These are phyloP conservation scores for Penicillium capsulatum DNA, from an alignment of 2,329 filamentous ascomycete species.

Conservation along the genomic window DNA sequence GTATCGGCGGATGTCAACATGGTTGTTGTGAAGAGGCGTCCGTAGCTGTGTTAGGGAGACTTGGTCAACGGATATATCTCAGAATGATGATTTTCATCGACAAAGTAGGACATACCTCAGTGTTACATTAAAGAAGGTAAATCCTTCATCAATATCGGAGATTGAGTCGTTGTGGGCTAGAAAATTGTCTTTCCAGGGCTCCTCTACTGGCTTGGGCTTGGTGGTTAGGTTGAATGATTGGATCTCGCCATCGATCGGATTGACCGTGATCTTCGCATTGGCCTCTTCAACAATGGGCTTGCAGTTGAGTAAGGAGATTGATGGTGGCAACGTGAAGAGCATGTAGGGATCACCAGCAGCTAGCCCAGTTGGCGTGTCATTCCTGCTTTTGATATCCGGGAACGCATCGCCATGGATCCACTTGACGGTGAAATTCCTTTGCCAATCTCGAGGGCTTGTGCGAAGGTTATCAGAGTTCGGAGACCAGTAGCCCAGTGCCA, in stretches of 20 bases:
- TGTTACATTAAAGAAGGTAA: constrained; percentile 12
- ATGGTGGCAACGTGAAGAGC: constrained; percentile 7
- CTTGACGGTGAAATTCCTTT: constrained; percentile 14
- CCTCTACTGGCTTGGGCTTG: not conserved
- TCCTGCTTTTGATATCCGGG: constrained; percentile 4
- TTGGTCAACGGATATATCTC: not conserved
- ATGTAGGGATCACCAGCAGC: constrained; percentile 1
- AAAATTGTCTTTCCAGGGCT: constrained; percentile 11
- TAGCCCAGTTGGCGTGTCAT: not conserved
- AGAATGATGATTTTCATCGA: not conserved
- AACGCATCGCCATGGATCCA: constrained; percentile 12
- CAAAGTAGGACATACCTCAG: constrained; percentile 9
- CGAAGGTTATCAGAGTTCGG: no score
- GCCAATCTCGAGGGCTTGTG: no score
- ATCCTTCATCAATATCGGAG: not conserved
- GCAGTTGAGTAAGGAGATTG: constrained; percentile 9
- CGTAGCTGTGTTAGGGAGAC: constrained; percentile 6
- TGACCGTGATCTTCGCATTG: constrained; percentile 6
- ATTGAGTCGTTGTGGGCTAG: constrained; percentile 9
- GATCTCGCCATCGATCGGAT: constrained; percentile 8
- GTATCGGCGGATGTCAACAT: constrained; percentile 13
- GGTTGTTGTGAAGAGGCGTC: constrained; percentile 14
- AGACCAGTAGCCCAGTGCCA: constrained; percentile 16
- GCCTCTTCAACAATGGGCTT: constrained; percentile 10
- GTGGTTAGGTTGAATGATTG: constrained; percentile 6